phyloP scores from a whole-genome alignment of 345 rosid species.

The Gossypioides kirkii region DNA sequence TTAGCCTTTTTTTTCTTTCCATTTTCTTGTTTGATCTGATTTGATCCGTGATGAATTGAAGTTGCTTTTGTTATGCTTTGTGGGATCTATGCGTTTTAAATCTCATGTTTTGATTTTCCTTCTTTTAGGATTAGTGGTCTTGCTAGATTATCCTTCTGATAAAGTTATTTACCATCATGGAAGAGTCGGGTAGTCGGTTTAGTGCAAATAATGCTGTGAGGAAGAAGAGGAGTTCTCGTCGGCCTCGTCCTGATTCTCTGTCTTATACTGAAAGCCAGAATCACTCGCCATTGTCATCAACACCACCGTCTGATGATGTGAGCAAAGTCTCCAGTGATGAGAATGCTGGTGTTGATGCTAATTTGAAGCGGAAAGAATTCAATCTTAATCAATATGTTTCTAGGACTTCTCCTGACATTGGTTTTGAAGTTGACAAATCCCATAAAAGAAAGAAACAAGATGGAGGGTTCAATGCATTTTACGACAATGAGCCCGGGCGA shows the following conservation, averaged over 20 bases:
- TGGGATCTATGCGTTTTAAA: neutral
- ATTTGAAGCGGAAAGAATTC: constrained; percentile 57
- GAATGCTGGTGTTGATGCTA: constrained; percentile 39
- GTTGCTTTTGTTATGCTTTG: neutral
- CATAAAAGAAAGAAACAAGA: constrained; percentile 24
- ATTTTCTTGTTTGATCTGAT: neutral
- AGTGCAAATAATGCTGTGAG: constrained; percentile 44
- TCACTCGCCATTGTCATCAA: constrained; percentile 28
- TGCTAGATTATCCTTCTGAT: neutral
- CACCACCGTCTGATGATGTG: constrained; percentile 40
- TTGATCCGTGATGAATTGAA: neutral
- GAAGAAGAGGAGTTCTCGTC: constrained; percentile 72
- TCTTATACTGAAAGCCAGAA: constrained; percentile 29
- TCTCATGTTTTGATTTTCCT: neutral
- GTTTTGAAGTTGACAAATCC: constrained; percentile 25
- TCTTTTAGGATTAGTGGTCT: constrained; percentile 7
- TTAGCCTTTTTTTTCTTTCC: neutral
- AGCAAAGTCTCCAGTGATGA: constrained; percentile 69
- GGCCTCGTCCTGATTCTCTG: constrained; percentile 55
- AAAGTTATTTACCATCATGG: constrained; percentile 36
- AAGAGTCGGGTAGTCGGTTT: constrained; percentile 31
- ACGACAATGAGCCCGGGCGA: constrained; percentile 31
- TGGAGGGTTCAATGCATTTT: constrained; percentile 31
- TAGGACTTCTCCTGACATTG: constrained; percentile 36
- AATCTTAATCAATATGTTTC: constrained; percentile 57